Base-by-base conservation (phyloP, 345 rosid genomes). In the Eucalyptus erythrocorys region DNA sequence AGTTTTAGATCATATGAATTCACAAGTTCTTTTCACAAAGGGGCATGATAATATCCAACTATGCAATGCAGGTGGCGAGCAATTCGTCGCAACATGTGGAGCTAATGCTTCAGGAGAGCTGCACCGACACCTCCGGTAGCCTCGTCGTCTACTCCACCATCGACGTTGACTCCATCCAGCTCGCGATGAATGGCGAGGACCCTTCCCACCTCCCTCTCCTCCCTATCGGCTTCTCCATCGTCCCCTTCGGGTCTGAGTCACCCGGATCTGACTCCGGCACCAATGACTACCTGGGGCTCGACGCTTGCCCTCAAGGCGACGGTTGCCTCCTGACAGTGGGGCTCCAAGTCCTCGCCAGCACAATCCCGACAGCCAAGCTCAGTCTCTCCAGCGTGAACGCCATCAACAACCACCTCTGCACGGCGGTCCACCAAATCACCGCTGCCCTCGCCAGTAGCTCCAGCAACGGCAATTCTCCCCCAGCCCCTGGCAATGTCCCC, bases 41-140 rank as follows among this genome's bases (percentile, higher is more conserved):
- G 26, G 53, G 40, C 19, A 14, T 26, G 11, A 55, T 49, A 42
- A 37, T 86, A 6, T 42, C 30, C 48, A 27, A 12, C 3, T 13
- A 45, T 84, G 48, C 85, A 57, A 61, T 88, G 89, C 90, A 96
- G 98, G 98, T 96, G 40, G 94, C 98, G 1, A 94, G 98, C 92
- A 95, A 97, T 92, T 97, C 98, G 84, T 95, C 97, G 37, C 99
- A 97, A 80, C 92, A 96, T 22, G 95, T 97, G 7, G 98, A 97
- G 93, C 94, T 98, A 50, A 92, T 98, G 95, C 95, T 98, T 40
- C 99, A 96, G 91, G 99, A 98, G 90, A 95, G 98, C 90, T 95
- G 97, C 91, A 94, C 96, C 0, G 98, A 98, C 89, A 91, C 93
- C 88, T 96, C 98, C 10, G 97, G 99, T 27, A 93, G 98, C 91